phyloP scores from a whole-genome alignment of 257 asterid species.

The Penstemon newberryi region DNA sequence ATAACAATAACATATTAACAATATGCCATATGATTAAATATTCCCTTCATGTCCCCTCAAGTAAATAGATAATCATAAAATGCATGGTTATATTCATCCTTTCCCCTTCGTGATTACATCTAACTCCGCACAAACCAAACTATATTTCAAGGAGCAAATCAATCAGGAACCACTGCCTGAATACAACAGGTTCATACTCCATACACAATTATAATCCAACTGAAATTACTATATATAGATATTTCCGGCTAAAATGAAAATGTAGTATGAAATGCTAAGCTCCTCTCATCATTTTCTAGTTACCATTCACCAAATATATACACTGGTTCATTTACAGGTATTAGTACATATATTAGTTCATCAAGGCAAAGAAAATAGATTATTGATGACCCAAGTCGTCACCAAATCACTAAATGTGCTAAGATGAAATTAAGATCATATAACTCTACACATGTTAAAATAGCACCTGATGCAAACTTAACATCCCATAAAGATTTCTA shows the following conservation, averaged over 20 bases:
- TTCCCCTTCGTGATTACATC: not conserved
- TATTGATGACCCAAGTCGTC: slow-evolving; percentile 10
- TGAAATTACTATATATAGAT: not conserved
- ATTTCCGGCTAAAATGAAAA: not conserved
- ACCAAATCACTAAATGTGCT: not conserved
- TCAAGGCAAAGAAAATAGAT: not conserved
- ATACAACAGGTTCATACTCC: not conserved
- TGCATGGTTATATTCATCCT: not conserved
- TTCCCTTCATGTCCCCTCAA: not conserved
- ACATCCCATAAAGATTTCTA: not conserved
- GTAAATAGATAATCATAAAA: slow-evolving; percentile 1
- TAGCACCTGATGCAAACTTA: not conserved
- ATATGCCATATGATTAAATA: not conserved
- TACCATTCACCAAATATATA: not conserved
- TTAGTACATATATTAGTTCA: not conserved
- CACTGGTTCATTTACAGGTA: no score
- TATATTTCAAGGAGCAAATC: not conserved
- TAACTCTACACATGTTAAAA: not conserved
- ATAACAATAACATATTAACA: not conserved
- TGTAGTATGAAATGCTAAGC: not conserved
- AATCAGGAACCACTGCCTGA: not conserved
- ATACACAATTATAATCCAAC: not conserved
- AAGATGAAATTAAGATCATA: not conserved
- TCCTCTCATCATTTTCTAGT: not conserved
- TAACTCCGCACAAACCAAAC: not conserved